These are phyloP conservation scores for Acer negundo DNA, from an alignment of 345 rosid species.

Conservation along the genomic window DNA sequence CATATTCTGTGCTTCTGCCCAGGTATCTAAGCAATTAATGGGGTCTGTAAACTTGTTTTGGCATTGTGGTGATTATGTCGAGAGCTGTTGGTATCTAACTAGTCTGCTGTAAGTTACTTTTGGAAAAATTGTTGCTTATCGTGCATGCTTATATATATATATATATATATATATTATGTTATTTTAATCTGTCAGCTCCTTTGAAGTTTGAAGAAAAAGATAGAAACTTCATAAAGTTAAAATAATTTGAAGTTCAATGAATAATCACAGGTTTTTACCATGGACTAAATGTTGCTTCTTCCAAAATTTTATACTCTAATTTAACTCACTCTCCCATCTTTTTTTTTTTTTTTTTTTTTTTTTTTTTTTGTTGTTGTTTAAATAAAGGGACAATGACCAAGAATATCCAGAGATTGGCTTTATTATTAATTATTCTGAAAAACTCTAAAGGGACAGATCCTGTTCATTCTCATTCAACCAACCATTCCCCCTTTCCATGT, in stretches of 20 bases:
- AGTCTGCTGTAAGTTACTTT: background rate
- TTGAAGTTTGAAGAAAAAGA: background rate
- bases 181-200: background rate
- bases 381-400: too few relatives aligned
- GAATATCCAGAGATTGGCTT: background rate
- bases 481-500: too few relatives aligned
- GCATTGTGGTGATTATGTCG: background rate
- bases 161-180: too few relatives aligned
- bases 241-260: background rate
- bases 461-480: background rate
- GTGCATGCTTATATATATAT: background rate
- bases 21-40: background rate
- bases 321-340: background rate
- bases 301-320: background rate
- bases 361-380: background rate
- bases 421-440: background rate
- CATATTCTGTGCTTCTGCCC: background rate
- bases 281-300: background rate
- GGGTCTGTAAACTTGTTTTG: slow-evolving; percentile 1
- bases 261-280: background rate
- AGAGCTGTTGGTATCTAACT: background rate
- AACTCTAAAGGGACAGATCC: background rate
- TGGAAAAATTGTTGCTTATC: background rate
- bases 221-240: background rate
- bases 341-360: too few relatives aligned